Evolutionary conservation across 208 protist species (phyloP).

Genomic region (Lotmaria passim): DNA sequence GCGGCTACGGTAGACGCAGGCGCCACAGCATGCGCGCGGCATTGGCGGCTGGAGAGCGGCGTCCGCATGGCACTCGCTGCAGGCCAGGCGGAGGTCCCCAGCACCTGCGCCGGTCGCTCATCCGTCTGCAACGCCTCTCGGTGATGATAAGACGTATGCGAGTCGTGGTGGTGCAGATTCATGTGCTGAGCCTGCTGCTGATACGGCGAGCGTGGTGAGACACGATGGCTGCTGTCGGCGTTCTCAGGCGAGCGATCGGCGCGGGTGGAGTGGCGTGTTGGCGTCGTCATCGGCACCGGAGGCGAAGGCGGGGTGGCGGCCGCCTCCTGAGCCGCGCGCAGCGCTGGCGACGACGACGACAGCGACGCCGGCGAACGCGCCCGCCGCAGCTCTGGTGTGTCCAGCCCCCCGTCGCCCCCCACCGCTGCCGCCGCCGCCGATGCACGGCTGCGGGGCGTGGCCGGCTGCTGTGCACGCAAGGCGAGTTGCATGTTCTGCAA

Average conservation of each 20-base stretch:
- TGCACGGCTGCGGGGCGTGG: conserved; percentile 29
- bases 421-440: background rate
- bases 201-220: background rate
- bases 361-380: background rate
- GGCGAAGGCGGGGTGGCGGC: background rate
- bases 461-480: conserved; percentile 27
- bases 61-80: background rate
- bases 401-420: background rate
- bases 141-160: background rate
- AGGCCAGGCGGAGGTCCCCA: conserved; percentile 1
- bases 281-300: background rate
- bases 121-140: background rate
- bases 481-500: conserved; percentile 34
- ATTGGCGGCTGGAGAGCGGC: background rate
- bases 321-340: background rate
- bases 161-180: background rate
- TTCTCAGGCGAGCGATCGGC: background rate
- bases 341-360: conserved; percentile 1
- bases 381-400: conserved; percentile 5
- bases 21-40: too few relatives aligned
- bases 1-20: conserved; percentile 5
- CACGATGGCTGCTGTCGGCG: background rate
- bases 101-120: conserved; percentile 8
- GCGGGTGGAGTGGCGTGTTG: background rate
- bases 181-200: too few relatives aligned